A percentile compares a stretch with the other conserved stretches of the same genome.
These are phyloP conservation scores for Silene uniflora DNA, from an alignment of 148 eudicot genomes.

Conservation along the genomic window DNA sequence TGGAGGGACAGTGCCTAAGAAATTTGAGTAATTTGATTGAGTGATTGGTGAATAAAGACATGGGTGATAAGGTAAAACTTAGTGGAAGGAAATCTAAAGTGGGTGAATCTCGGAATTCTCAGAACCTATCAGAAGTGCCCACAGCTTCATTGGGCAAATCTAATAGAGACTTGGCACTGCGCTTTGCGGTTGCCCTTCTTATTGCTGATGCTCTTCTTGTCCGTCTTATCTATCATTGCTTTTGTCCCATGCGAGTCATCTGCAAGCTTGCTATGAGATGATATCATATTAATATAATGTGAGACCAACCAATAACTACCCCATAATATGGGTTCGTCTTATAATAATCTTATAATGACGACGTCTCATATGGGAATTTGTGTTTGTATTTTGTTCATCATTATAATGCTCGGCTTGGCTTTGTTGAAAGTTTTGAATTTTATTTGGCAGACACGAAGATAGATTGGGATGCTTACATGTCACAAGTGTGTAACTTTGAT, in stretches of 20 bases:
- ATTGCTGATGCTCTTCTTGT: constrained; percentile 52
- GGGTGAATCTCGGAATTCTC: constrained; percentile 10
- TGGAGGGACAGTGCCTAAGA: constrained; percentile 26
- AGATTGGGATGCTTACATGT: constrained; percentile 98
- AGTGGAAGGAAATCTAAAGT: constrained; percentile 26
- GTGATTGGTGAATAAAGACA: constrained; percentile 15
- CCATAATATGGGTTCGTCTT: no score
- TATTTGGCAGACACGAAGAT: constrained; percentile 72
- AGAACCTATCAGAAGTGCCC: neutral
- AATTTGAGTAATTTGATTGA: constrained; percentile 34
- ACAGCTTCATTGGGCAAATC: constrained; percentile 10
- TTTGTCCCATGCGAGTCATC: constrained; percentile 68
- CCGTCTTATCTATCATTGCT: constrained; percentile 57
- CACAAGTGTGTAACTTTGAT: constrained; percentile 47
- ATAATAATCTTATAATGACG: neutral
- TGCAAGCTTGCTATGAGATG: neutral
- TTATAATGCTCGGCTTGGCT: neutral
- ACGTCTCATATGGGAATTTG: neutral
- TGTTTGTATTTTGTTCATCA: neutral
- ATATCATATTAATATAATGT: no score
- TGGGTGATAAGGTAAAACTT: constrained; percentile 20
- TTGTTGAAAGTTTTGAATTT: constrained; percentile 23
- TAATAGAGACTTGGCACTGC: constrained; percentile 17
- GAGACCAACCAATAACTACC: no score
- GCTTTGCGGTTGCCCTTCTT: constrained; percentile 52